These are phyloP conservation scores for Rhododendron kiyosumense DNA, from an alignment of 148 eudicot species.

Conservation along the genomic window DNA sequence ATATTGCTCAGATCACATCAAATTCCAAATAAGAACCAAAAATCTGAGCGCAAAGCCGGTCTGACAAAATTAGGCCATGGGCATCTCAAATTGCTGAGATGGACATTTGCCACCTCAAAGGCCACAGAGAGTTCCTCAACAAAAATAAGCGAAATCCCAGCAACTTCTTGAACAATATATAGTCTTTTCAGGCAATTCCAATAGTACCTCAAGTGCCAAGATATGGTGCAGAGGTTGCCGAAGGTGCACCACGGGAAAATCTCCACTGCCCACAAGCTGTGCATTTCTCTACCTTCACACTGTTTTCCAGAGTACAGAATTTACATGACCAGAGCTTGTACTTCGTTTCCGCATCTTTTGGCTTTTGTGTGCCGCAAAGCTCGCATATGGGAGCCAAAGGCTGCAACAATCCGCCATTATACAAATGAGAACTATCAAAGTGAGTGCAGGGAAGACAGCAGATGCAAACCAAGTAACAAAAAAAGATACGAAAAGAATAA, in stretches of 20 bases:
- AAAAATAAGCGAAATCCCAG: slow-evolving; percentile 1
- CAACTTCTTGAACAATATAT: background rate
- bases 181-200: background rate
- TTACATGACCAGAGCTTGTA: slow-evolving; percentile 66
- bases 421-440: background rate
- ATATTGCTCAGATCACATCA: background rate
- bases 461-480: background rate
- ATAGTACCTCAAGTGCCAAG: slow-evolving; percentile 51
- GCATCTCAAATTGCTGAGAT: background rate
- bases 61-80: background rate
- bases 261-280: slow-evolving; percentile 82
- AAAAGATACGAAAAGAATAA: background rate
- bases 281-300: slow-evolving; percentile 57
- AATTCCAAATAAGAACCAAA: background rate
- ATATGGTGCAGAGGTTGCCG: slow-evolving; percentile 49
- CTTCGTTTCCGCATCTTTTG: slow-evolving; percentile 47
- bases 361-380: slow-evolving; percentile 59
- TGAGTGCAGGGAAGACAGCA: background rate
- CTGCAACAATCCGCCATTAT: slow-evolving; percentile 36
- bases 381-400: slow-evolving; percentile 70
- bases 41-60: background rate
- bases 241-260: slow-evolving; percentile 74
- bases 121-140: background rate
- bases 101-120: background rate
- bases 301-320: slow-evolving; percentile 82